Evolutionary conservation across 83 land plant species (phyloP).

Genomic region (Isoetes engelmannii): DNA sequence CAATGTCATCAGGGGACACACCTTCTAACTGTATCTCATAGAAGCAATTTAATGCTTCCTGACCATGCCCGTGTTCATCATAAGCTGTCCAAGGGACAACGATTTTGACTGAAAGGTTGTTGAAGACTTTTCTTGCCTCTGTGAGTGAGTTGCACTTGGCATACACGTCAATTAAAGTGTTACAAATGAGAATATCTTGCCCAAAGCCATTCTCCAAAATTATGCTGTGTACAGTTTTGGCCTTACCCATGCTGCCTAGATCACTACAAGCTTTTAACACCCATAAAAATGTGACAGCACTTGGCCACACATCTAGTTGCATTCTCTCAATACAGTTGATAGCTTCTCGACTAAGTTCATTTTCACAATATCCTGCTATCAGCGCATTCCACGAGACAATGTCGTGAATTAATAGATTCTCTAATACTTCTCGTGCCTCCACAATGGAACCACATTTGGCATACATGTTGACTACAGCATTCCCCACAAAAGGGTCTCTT

Average conservation of each 20-base stretch:
- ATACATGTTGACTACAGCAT: conserved; percentile 2
- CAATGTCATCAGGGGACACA: neutral
- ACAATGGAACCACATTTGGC: neutral
- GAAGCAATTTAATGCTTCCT: conserved; percentile 1
- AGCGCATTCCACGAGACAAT: neutral
- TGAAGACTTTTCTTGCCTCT: neutral
- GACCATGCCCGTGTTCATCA: conserved; percentile 2
- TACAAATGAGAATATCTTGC: neutral
- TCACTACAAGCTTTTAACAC: neutral
- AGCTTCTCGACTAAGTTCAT: neutral
- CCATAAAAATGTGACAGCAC: neutral
- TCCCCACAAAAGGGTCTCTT: neutral
- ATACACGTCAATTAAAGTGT: neutral
- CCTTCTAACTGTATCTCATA: conserved; percentile 4
- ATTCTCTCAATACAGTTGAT: neutral
- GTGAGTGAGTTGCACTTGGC: conserved; percentile 2
- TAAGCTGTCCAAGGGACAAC: conserved; percentile 5
- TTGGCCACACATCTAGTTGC: neutral
- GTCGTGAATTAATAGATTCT: neutral
- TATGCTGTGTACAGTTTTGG: neutral
- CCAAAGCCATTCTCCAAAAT: neutral
- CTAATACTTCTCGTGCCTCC: neutral
- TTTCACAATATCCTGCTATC: neutral
- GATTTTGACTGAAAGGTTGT: neutral
- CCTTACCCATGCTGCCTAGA: neutral